Percentiles rank a stretch among this genome's conserved stretches.
Conservation (phyloP, 73 alveolate species). For the Paramecium biaurelia region DNA sequence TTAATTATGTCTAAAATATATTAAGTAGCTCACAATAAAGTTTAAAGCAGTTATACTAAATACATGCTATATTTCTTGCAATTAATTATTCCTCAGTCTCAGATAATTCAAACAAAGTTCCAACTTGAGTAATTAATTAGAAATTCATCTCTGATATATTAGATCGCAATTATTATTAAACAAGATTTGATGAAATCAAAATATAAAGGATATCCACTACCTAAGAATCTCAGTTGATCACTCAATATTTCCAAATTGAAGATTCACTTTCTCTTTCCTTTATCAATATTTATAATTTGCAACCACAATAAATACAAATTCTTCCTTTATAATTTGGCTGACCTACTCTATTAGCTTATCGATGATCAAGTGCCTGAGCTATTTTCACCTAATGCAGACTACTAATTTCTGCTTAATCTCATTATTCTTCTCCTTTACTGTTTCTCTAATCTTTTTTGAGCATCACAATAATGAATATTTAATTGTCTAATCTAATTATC, state of each 20-base stretch:
- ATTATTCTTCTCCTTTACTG: too few relatives aligned
- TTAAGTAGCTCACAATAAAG: not conserved
- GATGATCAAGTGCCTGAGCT: not conserved
- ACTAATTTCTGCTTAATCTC: not conserved
- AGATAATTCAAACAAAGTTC: not conserved
- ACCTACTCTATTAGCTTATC: not conserved
- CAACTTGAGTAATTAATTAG: not conserved
- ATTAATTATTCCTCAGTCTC: not conserved
- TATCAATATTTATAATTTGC: not conserved
- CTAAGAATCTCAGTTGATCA: not conserved
- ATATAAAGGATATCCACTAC: conserved; percentile 1
- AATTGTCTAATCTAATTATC: too few relatives aligned
- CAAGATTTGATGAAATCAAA: not conserved
- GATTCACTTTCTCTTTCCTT: not conserved
- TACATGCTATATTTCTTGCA: not conserved
- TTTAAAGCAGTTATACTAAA: not conserved
- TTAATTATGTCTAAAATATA: not conserved
- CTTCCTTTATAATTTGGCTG: not conserved
- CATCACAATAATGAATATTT: too few relatives aligned
- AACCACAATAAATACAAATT: not conserved
- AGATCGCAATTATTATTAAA: not conserved
- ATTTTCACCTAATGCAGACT: not conserved
- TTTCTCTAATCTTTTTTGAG: too few relatives aligned
- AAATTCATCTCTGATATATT: not conserved
- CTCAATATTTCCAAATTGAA: not conserved